A percentile compares a stretch with the other conserved stretches of the same genome.
These are phyloP conservation scores for Aspergillus texensis DNA, from an alignment of 2,329 filamentous ascomycete species.

Conservation along the genomic window DNA sequence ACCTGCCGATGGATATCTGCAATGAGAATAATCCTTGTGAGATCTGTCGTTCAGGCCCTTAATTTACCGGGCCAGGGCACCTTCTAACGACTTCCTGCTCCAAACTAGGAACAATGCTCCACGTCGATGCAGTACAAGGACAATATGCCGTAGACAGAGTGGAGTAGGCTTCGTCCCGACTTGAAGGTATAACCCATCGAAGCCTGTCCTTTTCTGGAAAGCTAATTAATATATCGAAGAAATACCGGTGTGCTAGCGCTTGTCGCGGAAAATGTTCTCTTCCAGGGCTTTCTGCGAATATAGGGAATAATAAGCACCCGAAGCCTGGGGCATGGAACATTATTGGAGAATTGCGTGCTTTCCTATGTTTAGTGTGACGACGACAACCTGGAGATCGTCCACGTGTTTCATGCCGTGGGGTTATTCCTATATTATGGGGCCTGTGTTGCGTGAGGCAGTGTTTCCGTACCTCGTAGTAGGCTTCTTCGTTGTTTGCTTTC, in stretches of 20 bases:
- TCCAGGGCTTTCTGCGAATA: not conserved
- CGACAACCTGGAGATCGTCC: conserved; percentile 1
- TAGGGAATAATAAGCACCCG: not conserved
- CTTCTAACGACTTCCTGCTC: conserved; percentile 8
- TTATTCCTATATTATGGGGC: not conserved
- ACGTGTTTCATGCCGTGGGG: conserved; percentile 4
- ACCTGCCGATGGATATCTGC: not conserved
- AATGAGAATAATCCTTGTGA: not conserved
- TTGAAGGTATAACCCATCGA: not conserved
- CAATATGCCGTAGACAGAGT: not conserved
- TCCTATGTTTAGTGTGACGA: not conserved
- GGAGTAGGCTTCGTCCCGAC: not conserved
- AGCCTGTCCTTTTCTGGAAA: conserved; percentile 14
- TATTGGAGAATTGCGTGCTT: not conserved
- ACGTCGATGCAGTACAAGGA: conserved; percentile 14
- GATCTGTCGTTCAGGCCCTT: not conserved
- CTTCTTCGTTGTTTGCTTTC: conserved; percentile 5
- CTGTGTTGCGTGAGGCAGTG: not conserved
- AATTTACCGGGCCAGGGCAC: conserved; percentile 2
- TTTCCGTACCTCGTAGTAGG: not conserved
- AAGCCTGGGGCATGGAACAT: not conserved
- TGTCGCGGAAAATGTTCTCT: conserved; percentile 1
- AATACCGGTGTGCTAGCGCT: conserved; percentile 7
- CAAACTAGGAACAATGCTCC: conserved; percentile 7
- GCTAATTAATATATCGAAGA: not conserved